Percentiles rank a stretch among this genome's conserved stretches.
These are phyloP conservation scores for Trifolium repens DNA, from an alignment of 306 rosid species.

Conservation along the genomic window DNA sequence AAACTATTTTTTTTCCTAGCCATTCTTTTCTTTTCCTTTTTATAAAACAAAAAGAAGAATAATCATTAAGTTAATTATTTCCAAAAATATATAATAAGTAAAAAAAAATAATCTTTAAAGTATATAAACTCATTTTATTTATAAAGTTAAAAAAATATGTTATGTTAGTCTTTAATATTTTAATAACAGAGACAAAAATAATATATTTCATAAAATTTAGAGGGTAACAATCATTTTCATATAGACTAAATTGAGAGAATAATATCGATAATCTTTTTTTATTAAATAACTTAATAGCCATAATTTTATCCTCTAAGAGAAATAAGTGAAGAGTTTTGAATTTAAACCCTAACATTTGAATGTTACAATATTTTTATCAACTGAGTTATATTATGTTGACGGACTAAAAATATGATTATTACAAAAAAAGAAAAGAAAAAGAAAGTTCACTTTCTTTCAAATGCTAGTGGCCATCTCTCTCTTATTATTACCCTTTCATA, in stretches of 20 bases:
- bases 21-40: slow-evolving; percentile 29
- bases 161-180: not conserved
- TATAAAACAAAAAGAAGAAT: not conserved
- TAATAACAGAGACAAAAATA: not conserved
- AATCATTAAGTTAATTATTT: not conserved
- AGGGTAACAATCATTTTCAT: too few species aligned
- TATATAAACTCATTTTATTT: not conserved
- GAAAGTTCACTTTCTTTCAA: slow-evolving; percentile 23
- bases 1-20: slow-evolving; percentile 41
- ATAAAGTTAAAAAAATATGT: too few species aligned
- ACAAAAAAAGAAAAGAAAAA: not conserved
- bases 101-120: not conserved
- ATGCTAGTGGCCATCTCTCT: slow-evolving; percentile 73
- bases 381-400: too few species aligned
- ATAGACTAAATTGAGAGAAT: too few species aligned
- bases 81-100: not conserved
- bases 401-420: not conserved
- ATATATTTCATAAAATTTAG: too few species aligned
- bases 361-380: too few species aligned
- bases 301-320: too few species aligned
- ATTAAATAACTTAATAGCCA: too few species aligned
- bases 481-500: slow-evolving; percentile 41
- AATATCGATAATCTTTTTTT: too few species aligned
- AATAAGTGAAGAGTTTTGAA: too few species aligned
- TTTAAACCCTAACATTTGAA: too few species aligned